Evolutionary conservation across 805 yeast genomes (phyloP), one percentile per base, ranked within the genome.

Genomic region (Candida arabinofermentans): DNA sequence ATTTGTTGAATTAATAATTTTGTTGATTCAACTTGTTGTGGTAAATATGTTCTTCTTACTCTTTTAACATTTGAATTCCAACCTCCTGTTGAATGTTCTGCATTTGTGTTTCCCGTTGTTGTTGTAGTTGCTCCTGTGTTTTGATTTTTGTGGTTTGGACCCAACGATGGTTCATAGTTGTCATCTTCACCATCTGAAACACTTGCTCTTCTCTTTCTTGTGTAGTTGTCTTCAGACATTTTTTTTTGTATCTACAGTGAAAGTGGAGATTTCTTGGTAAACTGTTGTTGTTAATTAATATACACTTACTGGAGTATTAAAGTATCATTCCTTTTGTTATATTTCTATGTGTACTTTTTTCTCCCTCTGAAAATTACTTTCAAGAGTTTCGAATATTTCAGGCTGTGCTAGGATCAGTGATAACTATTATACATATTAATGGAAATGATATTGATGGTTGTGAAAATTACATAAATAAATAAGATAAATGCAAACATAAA

Each of bases 21-120:
- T 14, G 32, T 29, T 5, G 32, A 29, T 48, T 72, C 63, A 10
- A 44, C 37, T 21, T 53, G 53, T 13, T 45, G 44, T 4, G 55
- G 42, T 21, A 53, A 19, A 14, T 50, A 42, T 10, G 46, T 40
- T 21, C 57, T 39, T 27, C 39, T 45, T 12, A 46, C 43, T 19
- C 55, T 29, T 19, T 29, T 29, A 7, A 16, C 8, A 29, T n/a
- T n/a, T n/a, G n/a, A n/a, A n/a, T n/a, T n/a, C n/a, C n/a, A n/a
- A n/a, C n/a, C n/a, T n/a, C n/a, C n/a, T n/a, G n/a, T n/a, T n/a
- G n/a, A n/a, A n/a, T n/a, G n/a, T n/a, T n/a, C n/a, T n/a, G n/a
- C n/a, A n/a, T n/a, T n/a, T n/a, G n/a, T n/a, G 37, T 29, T 50
- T 50, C 16, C n/a, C 24, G 23, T 12, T 23, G 34, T 16, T 35